Evolutionary conservation across 177 flowering plant species (phyloP), one percentile per base, ranked within the genome.

Genomic region (Vitis hybrid): DNA sequence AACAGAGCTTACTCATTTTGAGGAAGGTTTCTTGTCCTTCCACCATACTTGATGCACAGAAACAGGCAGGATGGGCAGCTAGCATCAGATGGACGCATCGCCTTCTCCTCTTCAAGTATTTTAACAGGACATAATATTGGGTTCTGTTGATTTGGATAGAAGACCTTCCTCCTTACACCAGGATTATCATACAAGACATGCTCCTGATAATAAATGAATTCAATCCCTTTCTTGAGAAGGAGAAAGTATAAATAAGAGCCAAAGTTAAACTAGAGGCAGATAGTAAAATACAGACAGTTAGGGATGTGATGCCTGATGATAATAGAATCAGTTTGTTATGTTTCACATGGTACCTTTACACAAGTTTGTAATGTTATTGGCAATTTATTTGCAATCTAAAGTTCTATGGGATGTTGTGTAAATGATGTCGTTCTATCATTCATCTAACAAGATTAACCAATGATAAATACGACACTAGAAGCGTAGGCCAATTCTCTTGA

Each of bases 41-140:
- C 91, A 63, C 91, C 91, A 74, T 87, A 87, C 74, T 87, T 87
- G 12, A 87, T 87, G 79, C 91, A 85, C 59, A 87, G 73, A 73
- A 87, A 87, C 17, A 87, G 72, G 79, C 76, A 82, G 58, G 90
- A 85, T 7, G 90, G 90, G 77, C 88, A 87, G 73, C 79, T 77
- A 54, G 77, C 64, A 72, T 81, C 91, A 48, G 82, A 74, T 63
- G 91, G 87, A 51, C 88, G 86, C 88, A 87, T 84, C 57, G 79
- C 77, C 77, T 81, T 82, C 77, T 87, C 91, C 72, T 87, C 91
- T 65, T 87, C 85, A 46, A 87, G 86, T 73, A 85, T 78, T 74
- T 78, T 83, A 69, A 85, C 84, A 52, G 91, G 91, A 74, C 88
- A 87, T 15, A 87, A 54, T 64, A 74, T 75, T 65, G 79, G 85